A percentile compares a stretch with the other conserved stretches of the same genome.
phyloP scores from a whole-genome alignment of 2,329 filamentous ascomycete species.

The Alternaria ventricosa region DNA sequence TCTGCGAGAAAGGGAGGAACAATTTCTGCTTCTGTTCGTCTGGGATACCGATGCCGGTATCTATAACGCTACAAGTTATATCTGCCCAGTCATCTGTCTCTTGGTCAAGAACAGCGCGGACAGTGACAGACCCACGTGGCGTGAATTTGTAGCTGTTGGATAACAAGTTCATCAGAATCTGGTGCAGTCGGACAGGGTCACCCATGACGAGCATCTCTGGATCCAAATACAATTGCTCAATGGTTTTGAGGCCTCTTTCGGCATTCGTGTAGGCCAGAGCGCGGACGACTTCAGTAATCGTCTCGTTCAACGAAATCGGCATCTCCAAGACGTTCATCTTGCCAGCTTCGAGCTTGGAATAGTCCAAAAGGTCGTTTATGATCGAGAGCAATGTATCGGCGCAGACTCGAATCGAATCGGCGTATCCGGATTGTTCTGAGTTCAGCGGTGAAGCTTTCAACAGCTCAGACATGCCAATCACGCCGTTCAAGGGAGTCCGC shows the following conservation, averaged over 20 bases:
- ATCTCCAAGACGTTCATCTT: slow-evolving; percentile 67
- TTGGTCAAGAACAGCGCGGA: slow-evolving; percentile 74
- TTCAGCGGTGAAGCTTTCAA: slow-evolving; percentile 64
- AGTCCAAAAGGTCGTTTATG: slow-evolving; percentile 62
- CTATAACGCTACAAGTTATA: slow-evolving; percentile 83
- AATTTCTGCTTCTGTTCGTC: slow-evolving; percentile 82
- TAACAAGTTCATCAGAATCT: slow-evolving; percentile 76
- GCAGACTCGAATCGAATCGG: slow-evolving; percentile 69
- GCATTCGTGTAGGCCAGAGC: slow-evolving; percentile 69
- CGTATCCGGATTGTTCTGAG: slow-evolving; percentile 66
- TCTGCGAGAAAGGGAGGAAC: slow-evolving; percentile 92
- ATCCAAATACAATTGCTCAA: slow-evolving; percentile 63
- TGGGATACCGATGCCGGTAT: slow-evolving; percentile 91
- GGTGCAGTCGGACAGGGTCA: slow-evolving; percentile 59
- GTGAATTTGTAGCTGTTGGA: slow-evolving; percentile 96
- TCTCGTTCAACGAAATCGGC: slow-evolving; percentile 60
- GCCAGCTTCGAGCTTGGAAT: slow-evolving; percentile 60
- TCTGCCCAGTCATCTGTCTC: slow-evolving; percentile 75
- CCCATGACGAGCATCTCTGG: slow-evolving; percentile 60
- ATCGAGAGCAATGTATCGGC: slow-evolving; percentile 62
- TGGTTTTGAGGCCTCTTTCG: slow-evolving; percentile 65
- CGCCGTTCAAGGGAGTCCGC: slow-evolving; percentile 60
- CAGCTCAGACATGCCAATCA: slow-evolving; percentile 66
- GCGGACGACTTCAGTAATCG: slow-evolving; percentile 68
- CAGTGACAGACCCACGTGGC: slow-evolving; percentile 82